Base-by-base conservation (phyloP, 139 green algal genomes). In the Pedinophyceae sp. region DNA sequence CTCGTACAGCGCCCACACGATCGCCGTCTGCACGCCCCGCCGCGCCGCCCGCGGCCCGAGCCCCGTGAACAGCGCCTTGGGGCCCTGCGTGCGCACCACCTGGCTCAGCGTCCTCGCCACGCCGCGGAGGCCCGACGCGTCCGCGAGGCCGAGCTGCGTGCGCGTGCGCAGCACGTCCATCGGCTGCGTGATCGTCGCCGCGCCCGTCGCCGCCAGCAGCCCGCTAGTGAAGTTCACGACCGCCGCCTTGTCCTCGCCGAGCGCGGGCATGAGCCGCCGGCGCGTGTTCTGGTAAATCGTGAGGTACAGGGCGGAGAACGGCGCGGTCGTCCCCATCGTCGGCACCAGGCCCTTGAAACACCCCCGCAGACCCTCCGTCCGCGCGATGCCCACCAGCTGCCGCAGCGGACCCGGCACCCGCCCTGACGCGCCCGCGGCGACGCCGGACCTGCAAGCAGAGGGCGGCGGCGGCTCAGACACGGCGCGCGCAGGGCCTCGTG, bases 231-330 rank as follows among this genome's bases (percentile, higher is more conserved):
- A 83, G 57, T 93, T 94, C 41, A 79, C 62, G 0, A 43, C 61
- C 20, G 61, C 24, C n/a, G n/a, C n/a, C n/a, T n/a, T n/a, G n/a
- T n/a, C n/a, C n/a, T n/a, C n/a, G n/a, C n/a, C n/a, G n/a, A n/a
- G n/a, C n/a, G n/a, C n/a, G n/a, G n/a, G n/a, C n/a, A n/a, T n/a
- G n/a, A n/a, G n/a, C n/a, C n/a, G n/a, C n/a, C n/a, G n/a, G n/a
- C n/a, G n/a, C n/a, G n/a, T n/a, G n/a, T n/a, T n/a, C n/a, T n/a
- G n/a, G 73, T 96, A 97, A n/a, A 95, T 75, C 65, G 89, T 76
- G 58, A 94, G 92, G 72, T 96, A 95, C 7, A 97, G 52, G 1
- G 74, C 89, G 22, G 82, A 93, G 59, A 93, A 95, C 4, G 89
- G 89, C 1, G 85, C 87, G 53, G 93, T 93, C 17, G 79, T 72